A percentile compares a stretch with the other conserved stretches of the same genome.
Conservation (phyloP, 108 stramenopile species). For the Fragilaria radians region DNA sequence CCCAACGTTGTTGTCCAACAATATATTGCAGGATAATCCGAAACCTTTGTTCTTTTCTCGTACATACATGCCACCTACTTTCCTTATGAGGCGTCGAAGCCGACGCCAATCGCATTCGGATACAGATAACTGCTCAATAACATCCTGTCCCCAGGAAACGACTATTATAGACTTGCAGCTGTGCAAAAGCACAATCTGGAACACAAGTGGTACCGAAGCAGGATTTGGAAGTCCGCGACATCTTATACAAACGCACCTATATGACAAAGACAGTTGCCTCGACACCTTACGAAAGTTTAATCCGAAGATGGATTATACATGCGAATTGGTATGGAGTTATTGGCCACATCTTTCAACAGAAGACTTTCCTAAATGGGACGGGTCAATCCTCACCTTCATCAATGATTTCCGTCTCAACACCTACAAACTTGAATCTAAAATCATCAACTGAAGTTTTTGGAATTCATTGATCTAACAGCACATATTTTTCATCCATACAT, state of each 20-base stretch:
- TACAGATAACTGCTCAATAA: not conserved
- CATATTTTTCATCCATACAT: no score
- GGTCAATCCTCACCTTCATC: conserved; percentile 16
- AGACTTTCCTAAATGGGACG: conserved; percentile 45
- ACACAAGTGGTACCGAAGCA: not conserved
- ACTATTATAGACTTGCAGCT: not conserved
- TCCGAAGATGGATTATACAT: not conserved
- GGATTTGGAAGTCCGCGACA: not conserved
- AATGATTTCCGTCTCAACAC: conserved; percentile 26
- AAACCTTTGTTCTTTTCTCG: conserved; percentile 42
- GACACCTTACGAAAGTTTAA: not conserved
- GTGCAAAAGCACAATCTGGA: not conserved
- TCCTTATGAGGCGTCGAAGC: conserved; percentile 31
- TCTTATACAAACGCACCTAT: not conserved
- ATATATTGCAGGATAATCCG: conserved; percentile 2
- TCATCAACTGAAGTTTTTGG: not conserved
- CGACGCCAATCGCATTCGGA: conserved; percentile 9
- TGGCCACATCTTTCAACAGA: conserved; percentile 54
- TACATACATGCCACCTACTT: conserved; percentile 80
- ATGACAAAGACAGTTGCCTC: not conserved
- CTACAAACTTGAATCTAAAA: conserved; percentile 38
- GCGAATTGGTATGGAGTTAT: not conserved
- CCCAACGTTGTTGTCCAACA: conserved; percentile 28
- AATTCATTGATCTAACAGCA: not conserved
- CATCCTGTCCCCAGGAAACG: not conserved